Base-by-base conservation (phyloP, 305 asterid species). In the Withania somnifera region DNA sequence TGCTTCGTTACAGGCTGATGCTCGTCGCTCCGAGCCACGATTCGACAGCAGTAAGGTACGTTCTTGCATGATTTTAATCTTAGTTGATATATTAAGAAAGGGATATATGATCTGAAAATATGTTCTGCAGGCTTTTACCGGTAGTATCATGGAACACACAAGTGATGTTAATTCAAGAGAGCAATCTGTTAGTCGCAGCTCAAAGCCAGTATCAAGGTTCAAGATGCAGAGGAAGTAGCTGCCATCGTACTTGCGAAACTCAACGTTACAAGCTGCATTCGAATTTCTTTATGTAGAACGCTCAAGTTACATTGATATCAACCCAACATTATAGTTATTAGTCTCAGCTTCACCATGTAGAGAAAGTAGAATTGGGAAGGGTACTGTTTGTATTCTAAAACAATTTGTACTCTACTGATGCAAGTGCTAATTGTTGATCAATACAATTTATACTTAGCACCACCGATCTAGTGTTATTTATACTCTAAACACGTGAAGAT, bases 131-230 rank as follows among this genome's bases (percentile, higher is more conserved):
- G 94, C 94, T 26, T 88, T 93, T 85, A 91, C 91, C 24, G 92
- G 92, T 76, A 84, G 94, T 13, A 91, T 91, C 26, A 84, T 95
- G 7, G 98, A 95, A 88, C 97, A 61, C 28, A 36, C 88, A 34
- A 88, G 66, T 50, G 85, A 91, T 78, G 71, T 91, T 11, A 87
- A 84, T 20, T 83, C 85, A 7, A 84, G 77, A 1, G 89, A 83
- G 82, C 89, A 68, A 82, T 69, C 87, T 28, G 88, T 82, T 78
- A 76, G 82, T 38, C 88, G 66, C 66, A 80, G 87, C 87, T 85
- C 94, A 40, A 93, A 87, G 87, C 97, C 94, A 0, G 91, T 92
- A 77, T 95, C 97, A 42, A 92, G 95, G 85, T 93, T 93, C 87
- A 95, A 85, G 90, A 88, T 87, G 91, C 96, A 84, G 83, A 89